Conservation (phyloP, 768 basidiomycete genomes). For the Leccinum longicurvipes region DNA sequence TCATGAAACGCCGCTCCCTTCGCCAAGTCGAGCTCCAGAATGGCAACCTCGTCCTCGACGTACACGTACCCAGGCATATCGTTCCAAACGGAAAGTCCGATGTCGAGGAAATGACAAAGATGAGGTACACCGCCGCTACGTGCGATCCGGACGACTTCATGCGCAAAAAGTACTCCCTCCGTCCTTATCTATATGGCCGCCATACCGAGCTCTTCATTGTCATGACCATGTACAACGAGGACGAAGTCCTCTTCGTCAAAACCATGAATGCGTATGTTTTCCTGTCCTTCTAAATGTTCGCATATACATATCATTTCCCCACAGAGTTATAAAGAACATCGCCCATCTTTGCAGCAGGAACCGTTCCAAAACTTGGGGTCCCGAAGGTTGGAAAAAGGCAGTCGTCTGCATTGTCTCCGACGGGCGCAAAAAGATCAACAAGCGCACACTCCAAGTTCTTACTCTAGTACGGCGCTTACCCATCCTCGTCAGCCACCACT, state of each 20-base stretch:
- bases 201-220: slow-evolving; percentile 92
- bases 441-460: slow-evolving; percentile 86
- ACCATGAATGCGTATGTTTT: slow-evolving; percentile 79
- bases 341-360: slow-evolving; percentile 70
- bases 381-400: slow-evolving; percentile 87
- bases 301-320: slow-evolving; percentile 9
- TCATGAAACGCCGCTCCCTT: slow-evolving; percentile 77
- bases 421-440: slow-evolving; percentile 83
- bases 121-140: slow-evolving; percentile 86
- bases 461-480: slow-evolving; percentile 52
- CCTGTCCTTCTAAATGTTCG: neutral
- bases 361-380: slow-evolving; percentile 80
- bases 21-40: slow-evolving; percentile 76
- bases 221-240: slow-evolving; percentile 97
- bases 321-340: slow-evolving; percentile 82
- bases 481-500: neutral
- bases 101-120: slow-evolving; percentile 74
- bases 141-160: slow-evolving; percentile 90
- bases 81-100: slow-evolving; percentile 61
- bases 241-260: slow-evolving; percentile 70
- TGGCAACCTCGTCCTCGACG: slow-evolving; percentile 83
- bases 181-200: slow-evolving; percentile 75
- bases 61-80: slow-evolving; percentile 75
- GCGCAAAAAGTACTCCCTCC: slow-evolving; percentile 69
- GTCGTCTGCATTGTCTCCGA: slow-evolving; percentile 88